phyloP scores from a whole-genome alignment of 148 eudicot genomes.

The Fallopia convolvulus region DNA sequence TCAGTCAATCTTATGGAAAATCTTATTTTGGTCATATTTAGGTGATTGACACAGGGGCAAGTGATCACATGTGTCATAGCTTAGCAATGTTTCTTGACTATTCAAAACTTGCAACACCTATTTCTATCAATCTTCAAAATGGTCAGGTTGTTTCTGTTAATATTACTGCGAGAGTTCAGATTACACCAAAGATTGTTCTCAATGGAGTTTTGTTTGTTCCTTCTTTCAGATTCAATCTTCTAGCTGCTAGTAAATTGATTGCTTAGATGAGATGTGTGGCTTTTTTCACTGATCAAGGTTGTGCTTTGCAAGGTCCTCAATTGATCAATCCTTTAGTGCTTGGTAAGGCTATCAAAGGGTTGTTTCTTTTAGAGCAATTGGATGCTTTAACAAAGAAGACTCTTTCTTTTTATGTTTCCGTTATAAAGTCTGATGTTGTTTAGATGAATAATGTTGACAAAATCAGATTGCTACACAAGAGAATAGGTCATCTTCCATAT shows the following conservation, averaged over 20 bases:
- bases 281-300: background rate
- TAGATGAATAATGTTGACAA: no score
- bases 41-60: background rate
- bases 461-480: background rate
- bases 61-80: background rate
- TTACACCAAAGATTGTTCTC: background rate
- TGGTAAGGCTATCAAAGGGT: background rate
- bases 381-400: no score
- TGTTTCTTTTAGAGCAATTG: background rate
- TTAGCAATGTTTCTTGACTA: background rate
- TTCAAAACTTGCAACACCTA: background rate
- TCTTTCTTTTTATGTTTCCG: no score
- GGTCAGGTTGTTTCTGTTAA: background rate
- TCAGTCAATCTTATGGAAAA: no score
- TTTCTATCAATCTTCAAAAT: background rate
- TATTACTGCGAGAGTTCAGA: background rate
- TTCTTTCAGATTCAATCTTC: background rate
- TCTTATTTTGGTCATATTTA: no score
- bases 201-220: background rate
- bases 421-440: no score
- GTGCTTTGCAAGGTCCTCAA: background rate
- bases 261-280: background rate
- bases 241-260: background rate
- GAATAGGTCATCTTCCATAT: background rate
- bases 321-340: background rate